A percentile compares a stretch with the other conserved stretches of the same genome.
Evolutionary conservation across 331 rosid genomes (phyloP).

Genomic region (Arachis monticola): DNA sequence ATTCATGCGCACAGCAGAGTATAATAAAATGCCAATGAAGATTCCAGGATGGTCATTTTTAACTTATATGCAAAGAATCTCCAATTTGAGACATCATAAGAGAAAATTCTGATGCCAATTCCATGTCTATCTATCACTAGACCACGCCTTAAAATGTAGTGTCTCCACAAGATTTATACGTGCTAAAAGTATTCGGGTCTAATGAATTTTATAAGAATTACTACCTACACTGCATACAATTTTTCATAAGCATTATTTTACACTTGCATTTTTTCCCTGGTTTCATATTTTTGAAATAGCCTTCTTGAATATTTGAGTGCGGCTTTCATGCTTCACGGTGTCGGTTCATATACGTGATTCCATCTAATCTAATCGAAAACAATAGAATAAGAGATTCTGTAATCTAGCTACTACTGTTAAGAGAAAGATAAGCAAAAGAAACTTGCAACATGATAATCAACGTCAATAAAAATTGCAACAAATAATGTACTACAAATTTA

Average conservation of each 20-base stretch:
- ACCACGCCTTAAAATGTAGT: conserved; percentile 32
- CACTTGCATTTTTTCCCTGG: conserved; percentile 8
- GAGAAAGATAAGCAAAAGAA: conserved; percentile 27
- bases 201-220: neutral
- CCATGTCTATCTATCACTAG: conserved; percentile 20
- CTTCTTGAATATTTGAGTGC: neutral
- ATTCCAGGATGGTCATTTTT: neutral
- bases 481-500: conserved; percentile 34
- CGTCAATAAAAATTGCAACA: conserved; percentile 23
- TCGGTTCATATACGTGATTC: neutral
- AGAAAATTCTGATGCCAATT: conserved; percentile 27
- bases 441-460: conserved; percentile 27
- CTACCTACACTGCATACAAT: neutral
- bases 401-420: conserved; percentile 2
- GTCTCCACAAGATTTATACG: conserved; percentile 31
- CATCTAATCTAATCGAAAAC: conserved; percentile 7
- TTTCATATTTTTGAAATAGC: conserved; percentile 21
- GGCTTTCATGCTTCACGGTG: conserved; percentile 6
- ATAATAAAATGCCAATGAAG: conserved; percentile 13
- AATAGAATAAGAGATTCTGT: conserved; percentile 5
- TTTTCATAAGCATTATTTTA: neutral
- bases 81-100: neutral
- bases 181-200: conserved; percentile 30
- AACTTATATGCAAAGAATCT: conserved; percentile 34
- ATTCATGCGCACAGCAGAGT: conserved; percentile 33